Evolutionary conservation across 805 yeast species (phyloP).

Genomic region (Kregervanrija fluxuum): DNA sequence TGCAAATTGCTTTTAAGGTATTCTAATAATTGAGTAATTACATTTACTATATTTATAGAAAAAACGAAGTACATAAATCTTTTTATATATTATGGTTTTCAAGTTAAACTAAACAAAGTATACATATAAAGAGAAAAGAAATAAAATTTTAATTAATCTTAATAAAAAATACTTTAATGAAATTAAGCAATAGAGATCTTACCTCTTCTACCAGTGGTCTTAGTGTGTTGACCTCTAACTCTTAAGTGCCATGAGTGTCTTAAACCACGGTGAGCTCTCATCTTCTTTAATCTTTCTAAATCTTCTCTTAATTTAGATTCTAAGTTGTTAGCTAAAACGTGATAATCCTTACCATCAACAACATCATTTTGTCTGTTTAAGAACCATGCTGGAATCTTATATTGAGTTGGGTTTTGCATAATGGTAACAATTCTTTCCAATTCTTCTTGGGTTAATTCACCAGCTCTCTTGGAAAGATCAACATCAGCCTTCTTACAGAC

Average conservation of each 20-base stretch:
- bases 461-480: slow-evolving; percentile 97
- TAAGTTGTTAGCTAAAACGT: slow-evolving; percentile 96
- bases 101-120: not conserved
- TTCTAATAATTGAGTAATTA: no score
- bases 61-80: no score
- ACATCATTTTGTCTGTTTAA: slow-evolving; percentile 99
- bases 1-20: no score
- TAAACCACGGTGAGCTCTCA: slow-evolving; percentile 99
- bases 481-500: slow-evolving; percentile 99
- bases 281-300: slow-evolving; percentile 99
- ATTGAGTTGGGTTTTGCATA: slow-evolving; percentile 99
- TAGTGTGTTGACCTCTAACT: slow-evolving; percentile 99
- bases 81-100: no score
- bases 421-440: slow-evolving; percentile 99
- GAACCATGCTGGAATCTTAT: slow-evolving; percentile 99
- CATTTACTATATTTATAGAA: no score
- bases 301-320: slow-evolving; percentile 99
- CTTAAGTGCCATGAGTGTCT: slow-evolving; percentile 99
- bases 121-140: not conserved
- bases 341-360: slow-evolving; percentile 98
- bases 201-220: slow-evolving; percentile 98
- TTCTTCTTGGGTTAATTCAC: slow-evolving; percentile 99
- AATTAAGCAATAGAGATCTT: slow-evolving; percentile 37
- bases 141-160: not conserved
- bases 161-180: slow-evolving; percentile 1